A percentile compares a stretch with the other conserved stretches of the same genome.
These are phyloP conservation scores for Canna indica DNA, from an alignment of 176 grass and related monocot genomes.

Conservation along the genomic window DNA sequence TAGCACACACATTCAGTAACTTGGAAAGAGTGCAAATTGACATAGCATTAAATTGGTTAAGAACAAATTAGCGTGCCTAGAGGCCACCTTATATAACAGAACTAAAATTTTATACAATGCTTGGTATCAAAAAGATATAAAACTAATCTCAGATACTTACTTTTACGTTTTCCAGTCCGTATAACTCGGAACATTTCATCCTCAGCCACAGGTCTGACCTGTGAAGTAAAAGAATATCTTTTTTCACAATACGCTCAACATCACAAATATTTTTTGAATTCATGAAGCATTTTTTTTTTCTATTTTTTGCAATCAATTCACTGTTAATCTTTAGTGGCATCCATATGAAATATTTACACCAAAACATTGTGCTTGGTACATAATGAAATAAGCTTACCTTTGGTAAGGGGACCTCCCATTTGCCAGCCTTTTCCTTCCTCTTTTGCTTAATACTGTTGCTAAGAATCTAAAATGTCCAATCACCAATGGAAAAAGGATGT, in stretches of 20 bases:
- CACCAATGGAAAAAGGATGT: conserved; percentile 5
- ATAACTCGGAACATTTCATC: conserved; percentile 86
- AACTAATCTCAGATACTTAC: conserved; percentile 31
- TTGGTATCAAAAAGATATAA: too few species aligned
- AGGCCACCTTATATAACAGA: too few species aligned
- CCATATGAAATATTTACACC: too few species aligned
- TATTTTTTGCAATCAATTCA: too few species aligned
- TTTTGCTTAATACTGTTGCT: conserved; percentile 97
- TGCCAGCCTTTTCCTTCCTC: conserved; percentile 79
- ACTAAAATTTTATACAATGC: too few species aligned
- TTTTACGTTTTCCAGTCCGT: conserved; percentile 64
- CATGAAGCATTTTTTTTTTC: not conserved
- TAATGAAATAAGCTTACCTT: conserved; percentile 36
- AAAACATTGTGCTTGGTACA: not conserved
- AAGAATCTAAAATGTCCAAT: conserved; percentile 36
- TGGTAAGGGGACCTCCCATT: conserved; percentile 88
- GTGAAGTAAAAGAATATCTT: conserved; percentile 7
- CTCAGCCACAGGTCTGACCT: conserved; percentile 78
- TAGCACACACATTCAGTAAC: too few species aligned
- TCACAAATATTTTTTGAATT: too few species aligned
- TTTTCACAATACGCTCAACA: not conserved
- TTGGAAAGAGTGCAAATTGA: too few species aligned
- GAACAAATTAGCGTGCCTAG: too few species aligned
- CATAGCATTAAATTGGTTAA: too few species aligned
- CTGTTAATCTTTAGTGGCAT: too few species aligned